Percentiles rank a stretch among this genome's conserved stretches.
These are phyloP conservation scores for Mrakia gelida DNA, from an alignment of 768 basidiomycete genomes.

Conservation along the genomic window DNA sequence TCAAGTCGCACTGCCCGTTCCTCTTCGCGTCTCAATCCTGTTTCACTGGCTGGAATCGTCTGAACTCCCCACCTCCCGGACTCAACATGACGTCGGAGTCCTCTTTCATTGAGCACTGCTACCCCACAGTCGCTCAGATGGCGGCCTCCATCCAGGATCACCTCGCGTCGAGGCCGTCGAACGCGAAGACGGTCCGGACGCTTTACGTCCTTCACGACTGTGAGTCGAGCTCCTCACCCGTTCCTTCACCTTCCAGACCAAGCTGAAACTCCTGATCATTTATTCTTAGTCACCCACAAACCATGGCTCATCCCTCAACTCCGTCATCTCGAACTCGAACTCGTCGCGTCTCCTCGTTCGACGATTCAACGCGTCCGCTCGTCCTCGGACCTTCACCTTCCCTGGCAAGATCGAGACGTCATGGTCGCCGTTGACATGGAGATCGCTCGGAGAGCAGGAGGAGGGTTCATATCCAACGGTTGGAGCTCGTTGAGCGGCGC, in stretches of 20 bases:
- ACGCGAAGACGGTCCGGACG: neutral
- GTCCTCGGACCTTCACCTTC: neutral
- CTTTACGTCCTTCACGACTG: neutral
- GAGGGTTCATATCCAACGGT: conserved; percentile 1
- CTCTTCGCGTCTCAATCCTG: neutral
- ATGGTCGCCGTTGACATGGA: conserved; percentile 12
- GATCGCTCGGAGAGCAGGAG: neutral
- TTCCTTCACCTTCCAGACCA: neutral
- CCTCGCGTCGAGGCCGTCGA: neutral
- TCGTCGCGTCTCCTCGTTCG: neutral
- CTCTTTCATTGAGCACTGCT: neutral
- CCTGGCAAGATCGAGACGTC: conserved; percentile 1
- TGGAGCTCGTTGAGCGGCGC: neutral
- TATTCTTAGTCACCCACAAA: conserved; percentile 6
- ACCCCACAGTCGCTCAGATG: conserved; percentile 3
- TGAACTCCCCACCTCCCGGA: neutral
- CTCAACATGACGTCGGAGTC: neutral
- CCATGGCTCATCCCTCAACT: neutral
- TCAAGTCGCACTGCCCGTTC: neutral
- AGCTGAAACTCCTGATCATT: too few relatives aligned
- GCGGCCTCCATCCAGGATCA: neutral
- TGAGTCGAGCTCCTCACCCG: neutral
- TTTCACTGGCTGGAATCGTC: neutral
- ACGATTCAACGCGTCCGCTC: neutral
- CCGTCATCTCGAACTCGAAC: neutral